Percentiles rank a stretch among this genome's conserved stretches.
These are phyloP conservation scores for Cordyceps cicadae DNA, from an alignment of 2,329 filamentous ascomycete species.

Conservation along the genomic window DNA sequence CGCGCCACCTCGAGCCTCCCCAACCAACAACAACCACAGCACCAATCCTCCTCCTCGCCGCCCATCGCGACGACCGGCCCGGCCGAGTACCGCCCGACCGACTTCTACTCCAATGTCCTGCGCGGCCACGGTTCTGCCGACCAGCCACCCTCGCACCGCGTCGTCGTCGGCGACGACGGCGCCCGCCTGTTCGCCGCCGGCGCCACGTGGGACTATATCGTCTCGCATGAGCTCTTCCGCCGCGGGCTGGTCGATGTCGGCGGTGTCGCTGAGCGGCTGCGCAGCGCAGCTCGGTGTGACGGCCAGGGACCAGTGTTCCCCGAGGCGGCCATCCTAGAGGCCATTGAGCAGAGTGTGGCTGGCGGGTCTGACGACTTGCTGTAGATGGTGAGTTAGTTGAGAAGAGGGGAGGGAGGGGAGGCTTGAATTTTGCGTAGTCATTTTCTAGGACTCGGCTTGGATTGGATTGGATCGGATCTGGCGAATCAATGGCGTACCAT, in stretches of 20 bases:
- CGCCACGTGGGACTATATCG: conserved; percentile 85
- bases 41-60: conserved; percentile 22
- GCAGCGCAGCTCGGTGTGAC: conserved; percentile 69
- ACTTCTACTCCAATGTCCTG: conserved; percentile 60
- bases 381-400: conserved; percentile 16
- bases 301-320: conserved; percentile 84
- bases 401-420: neutral
- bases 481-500: too few species aligned
- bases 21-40: neutral
- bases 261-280: conserved; percentile 71
- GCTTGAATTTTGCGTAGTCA: too few species aligned
- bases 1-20: conserved; percentile 59
- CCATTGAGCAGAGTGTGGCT: conserved; percentile 71
- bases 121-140: conserved; percentile 43
- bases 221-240: conserved; percentile 68
- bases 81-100: conserved; percentile 61
- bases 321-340: conserved; percentile 61
- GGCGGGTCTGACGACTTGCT: conserved; percentile 69
- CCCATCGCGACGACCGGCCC: conserved; percentile 49
- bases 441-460: too few species aligned
- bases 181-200: conserved; percentile 64
- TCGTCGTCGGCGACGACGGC: conserved; percentile 56
- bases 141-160: conserved; percentile 59
- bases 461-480: too few species aligned
- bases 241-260: conserved; percentile 72